Percentiles rank a stretch among this genome's conserved stretches.
These are phyloP conservation scores for Podospora didyma DNA, from an alignment of 495 filamentous ascomycete species.

Conservation along the genomic window DNA sequence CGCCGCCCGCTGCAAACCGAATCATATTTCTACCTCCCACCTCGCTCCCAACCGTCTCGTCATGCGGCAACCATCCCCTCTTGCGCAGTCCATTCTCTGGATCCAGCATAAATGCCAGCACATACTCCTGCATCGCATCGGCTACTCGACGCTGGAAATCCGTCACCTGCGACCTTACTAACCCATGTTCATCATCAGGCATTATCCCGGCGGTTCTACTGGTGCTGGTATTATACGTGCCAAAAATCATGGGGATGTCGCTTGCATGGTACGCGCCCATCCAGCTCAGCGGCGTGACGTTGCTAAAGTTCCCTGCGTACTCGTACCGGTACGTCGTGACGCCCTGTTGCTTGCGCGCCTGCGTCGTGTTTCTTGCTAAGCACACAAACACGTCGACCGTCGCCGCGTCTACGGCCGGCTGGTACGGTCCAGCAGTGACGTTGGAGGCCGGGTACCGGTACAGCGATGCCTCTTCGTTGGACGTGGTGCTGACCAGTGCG, in stretches of 20 bases:
- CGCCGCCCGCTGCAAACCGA: constrained; percentile 9
- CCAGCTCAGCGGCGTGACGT: constrained; percentile 38
- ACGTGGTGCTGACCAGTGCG: constrained; percentile 37
- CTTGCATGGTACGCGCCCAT: constrained; percentile 50
- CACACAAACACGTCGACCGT: constrained; percentile 33
- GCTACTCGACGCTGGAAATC: constrained; percentile 32
- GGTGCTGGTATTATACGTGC: constrained; percentile 24
- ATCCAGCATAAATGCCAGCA: constrained; percentile 41
- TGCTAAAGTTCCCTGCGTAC: constrained; percentile 46
- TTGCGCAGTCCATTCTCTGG: constrained; percentile 30
- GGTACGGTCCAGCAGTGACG: constrained; percentile 29
- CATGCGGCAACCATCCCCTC: constrained; percentile 17
- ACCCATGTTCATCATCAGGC: background rate
- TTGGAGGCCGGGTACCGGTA: constrained; percentile 30
- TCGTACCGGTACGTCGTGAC: constrained; percentile 48
- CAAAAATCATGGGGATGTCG: constrained; percentile 46
- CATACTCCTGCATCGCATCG: constrained; percentile 40
- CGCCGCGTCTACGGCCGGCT: constrained; percentile 26
- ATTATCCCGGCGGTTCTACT: background rate
- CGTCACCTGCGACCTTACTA: constrained; percentile 20
- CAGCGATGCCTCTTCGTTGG: constrained; percentile 38
- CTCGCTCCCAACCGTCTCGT: background rate
- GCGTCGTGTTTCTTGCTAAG: constrained; percentile 33
- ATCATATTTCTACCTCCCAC: constrained; percentile 11
- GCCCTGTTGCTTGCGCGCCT: constrained; percentile 13